Evolutionary conservation across 768 basidiomycete species (phyloP), one percentile per base, ranked within the genome.

Genomic region (Suillus variegatus): DNA sequence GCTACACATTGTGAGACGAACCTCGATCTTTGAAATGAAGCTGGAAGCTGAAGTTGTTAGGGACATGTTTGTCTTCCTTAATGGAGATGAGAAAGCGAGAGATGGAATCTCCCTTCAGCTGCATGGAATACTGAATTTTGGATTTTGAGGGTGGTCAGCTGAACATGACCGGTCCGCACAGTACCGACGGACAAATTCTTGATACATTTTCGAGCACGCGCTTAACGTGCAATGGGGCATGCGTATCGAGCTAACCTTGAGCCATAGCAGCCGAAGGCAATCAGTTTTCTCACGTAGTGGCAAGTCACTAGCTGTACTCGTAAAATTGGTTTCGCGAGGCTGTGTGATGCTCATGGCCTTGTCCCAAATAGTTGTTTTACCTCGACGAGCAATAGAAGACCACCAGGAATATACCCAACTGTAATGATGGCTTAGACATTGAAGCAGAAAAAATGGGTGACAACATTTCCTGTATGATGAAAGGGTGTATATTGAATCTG

Each of bases 1-100:
- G 56, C 49, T 25, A 28, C 20, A 47, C 44, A 20, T 38, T 40
- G 20, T 18, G 49, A 16, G 10, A 57, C 69, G 6, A 54, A 73
- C 73, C 68, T 77, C 76, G 55, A 76, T 76, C 58, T 72, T 70
- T 36, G 69, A 70, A 66, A 76, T 75, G 44, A 69, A 65, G 64
- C 72, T 71, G 36, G 70, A 51, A n/a, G 61, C 20, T 12, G 60
- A 28, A 28, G 64, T 69, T 62, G 62, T 67, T 32, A 69, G 66
- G 35, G 68, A 69, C 62, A 74, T 72, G 41, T 14, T 60, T 18
- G 2, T 8, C 8, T 12, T 60, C 41, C 6, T 28, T 13, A 60
- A 10, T 41, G 16, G 41, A 28, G 22, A 28, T 0, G 18, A 20
- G 12, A 32, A 25, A 28, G 25, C 32, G 41, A 28, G 40, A 41